Conservation (phyloP, 2,329 filamentous ascomycete genomes). For the Xylaria sp. region DNA sequence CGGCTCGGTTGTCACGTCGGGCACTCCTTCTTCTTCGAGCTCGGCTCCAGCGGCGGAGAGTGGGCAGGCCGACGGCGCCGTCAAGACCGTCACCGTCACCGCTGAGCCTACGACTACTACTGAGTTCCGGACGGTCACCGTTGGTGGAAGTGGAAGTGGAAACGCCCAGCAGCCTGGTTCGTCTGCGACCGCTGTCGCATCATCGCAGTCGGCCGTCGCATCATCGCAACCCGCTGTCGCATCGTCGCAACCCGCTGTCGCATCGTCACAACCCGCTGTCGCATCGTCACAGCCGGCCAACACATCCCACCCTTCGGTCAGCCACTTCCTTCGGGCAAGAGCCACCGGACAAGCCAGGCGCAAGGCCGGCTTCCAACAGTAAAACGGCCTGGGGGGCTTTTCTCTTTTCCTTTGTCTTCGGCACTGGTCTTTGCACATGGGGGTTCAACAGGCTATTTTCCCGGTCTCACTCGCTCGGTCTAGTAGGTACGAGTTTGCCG, state of each 20-base stretch:
- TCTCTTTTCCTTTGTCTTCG: background rate
- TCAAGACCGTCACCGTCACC: slow-evolving; percentile 48
- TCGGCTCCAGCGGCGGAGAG: slow-evolving; percentile 13
- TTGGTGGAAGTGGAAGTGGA: slow-evolving; percentile 22
- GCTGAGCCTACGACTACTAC: slow-evolving; percentile 43
- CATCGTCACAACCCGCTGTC: slow-evolving; percentile 7
- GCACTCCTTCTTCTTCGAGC: background rate
- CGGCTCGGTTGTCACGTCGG: too few relatives aligned
- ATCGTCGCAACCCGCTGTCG: slow-evolving; percentile 4
- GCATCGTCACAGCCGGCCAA: slow-evolving; percentile 8
- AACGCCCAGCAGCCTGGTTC: slow-evolving; percentile 1
- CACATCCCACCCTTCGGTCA: slow-evolving; percentile 27
- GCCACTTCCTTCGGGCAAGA: slow-evolving; percentile 33
- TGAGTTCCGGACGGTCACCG: slow-evolving; percentile 43
- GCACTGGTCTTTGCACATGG: too few relatives aligned
- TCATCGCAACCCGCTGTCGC: slow-evolving; percentile 8
- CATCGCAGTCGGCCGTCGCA: slow-evolving; percentile 8
- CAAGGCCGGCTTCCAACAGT: slow-evolving; percentile 2
- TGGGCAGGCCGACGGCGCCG: slow-evolving; percentile 35
- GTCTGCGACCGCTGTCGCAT: slow-evolving; percentile 6
- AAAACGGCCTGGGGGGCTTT: background rate
- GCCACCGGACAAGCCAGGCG: slow-evolving; percentile 33
- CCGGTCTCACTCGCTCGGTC: too few relatives aligned
- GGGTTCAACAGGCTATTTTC: too few relatives aligned
- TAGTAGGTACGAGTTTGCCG: too few relatives aligned